phyloP scores from a whole-genome alignment of 2,329 filamentous ascomycete species.

The Colletotrichum euphorbiae region DNA sequence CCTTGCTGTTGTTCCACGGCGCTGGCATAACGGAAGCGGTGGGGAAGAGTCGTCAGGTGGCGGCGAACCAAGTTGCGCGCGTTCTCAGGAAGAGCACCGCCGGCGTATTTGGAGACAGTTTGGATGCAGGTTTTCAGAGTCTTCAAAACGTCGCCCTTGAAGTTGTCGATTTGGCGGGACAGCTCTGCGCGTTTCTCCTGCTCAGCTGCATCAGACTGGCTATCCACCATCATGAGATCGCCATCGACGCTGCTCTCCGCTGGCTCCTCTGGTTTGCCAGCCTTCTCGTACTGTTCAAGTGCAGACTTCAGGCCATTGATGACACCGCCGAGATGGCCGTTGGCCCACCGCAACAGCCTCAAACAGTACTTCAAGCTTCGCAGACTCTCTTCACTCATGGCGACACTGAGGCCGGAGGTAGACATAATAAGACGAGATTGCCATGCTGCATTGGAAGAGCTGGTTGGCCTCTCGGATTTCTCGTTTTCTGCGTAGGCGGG shows the following conservation, averaged over 20 bases:
- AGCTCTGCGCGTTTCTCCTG: slow-evolving; percentile 60
- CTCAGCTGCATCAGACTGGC: slow-evolving; percentile 37
- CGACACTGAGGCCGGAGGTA: slow-evolving; percentile 89
- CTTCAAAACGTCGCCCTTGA: slow-evolving; percentile 79
- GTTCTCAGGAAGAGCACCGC: slow-evolving; percentile 91
- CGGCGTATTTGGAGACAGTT: slow-evolving; percentile 88
- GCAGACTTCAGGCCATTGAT: slow-evolving; percentile 80
- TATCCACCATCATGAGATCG: slow-evolving; percentile 43
- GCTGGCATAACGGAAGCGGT: slow-evolving; percentile 81
- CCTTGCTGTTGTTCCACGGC: slow-evolving; percentile 53
- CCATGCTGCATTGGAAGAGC: slow-evolving; percentile 64
- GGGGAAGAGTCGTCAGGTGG: slow-evolving; percentile 86
- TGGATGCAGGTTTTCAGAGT: slow-evolving; percentile 85
- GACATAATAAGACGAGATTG: slow-evolving; percentile 88
- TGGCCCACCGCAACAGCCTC: slow-evolving; percentile 82
- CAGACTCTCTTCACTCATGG: slow-evolving; percentile 90
- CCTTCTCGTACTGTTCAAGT: slow-evolving; percentile 82
- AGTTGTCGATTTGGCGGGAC: slow-evolving; percentile 72
- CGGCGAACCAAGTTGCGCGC: slow-evolving; percentile 84
- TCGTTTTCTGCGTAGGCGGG: slow-evolving; percentile 77
- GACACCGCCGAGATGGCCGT: slow-evolving; percentile 81
- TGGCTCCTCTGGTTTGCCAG: slow-evolving; percentile 40
- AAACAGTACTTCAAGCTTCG: slow-evolving; percentile 88
- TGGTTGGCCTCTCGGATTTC: slow-evolving; percentile 45
- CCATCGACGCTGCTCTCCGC: slow-evolving; percentile 32